Evolutionary conservation across 2,329 filamentous ascomycete species (phyloP).

Genomic region (Sphaerulina populicola): DNA sequence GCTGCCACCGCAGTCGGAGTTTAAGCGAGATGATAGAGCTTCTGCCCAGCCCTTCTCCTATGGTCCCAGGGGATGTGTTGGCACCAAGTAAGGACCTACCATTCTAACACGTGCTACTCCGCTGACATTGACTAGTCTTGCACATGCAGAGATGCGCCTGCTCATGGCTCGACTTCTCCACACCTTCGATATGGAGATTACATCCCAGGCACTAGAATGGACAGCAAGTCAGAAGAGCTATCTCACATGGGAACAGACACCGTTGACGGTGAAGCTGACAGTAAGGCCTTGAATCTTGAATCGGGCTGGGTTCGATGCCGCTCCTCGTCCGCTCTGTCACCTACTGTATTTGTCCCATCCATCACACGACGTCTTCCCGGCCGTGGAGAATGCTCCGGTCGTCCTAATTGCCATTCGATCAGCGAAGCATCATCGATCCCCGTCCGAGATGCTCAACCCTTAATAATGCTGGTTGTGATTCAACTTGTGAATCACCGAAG

Average conservation of each 20-base stretch:
- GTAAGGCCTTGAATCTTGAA: background rate
- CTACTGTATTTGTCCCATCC: too few species aligned
- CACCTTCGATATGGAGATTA: conserved; percentile 7
- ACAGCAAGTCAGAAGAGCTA: conserved; percentile 19
- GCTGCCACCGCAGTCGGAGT: conserved; percentile 9
- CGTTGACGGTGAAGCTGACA: conserved; percentile 14
- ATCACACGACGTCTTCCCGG: too few species aligned
- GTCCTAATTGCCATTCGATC: too few species aligned
- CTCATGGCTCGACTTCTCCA: conserved; percentile 17
- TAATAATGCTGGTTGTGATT: too few species aligned
- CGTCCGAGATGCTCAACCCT: too few species aligned
- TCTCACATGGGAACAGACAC: conserved; percentile 29
- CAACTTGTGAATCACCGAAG: too few species aligned
- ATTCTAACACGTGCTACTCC: background rate
- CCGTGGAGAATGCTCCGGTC: too few species aligned
- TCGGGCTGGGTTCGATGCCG: background rate
- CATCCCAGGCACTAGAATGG: background rate
- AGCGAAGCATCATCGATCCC: too few species aligned
- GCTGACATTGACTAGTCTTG: conserved; percentile 22
- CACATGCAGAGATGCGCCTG: conserved; percentile 34
- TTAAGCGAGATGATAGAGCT: conserved; percentile 23
- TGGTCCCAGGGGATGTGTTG: conserved; percentile 10
- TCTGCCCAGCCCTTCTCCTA: conserved; percentile 24
- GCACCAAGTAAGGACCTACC: background rate
- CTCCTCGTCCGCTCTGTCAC: background rate